phyloP scores from a whole-genome alignment of 129 eudicot species.

The Escallonia herrerae region DNA sequence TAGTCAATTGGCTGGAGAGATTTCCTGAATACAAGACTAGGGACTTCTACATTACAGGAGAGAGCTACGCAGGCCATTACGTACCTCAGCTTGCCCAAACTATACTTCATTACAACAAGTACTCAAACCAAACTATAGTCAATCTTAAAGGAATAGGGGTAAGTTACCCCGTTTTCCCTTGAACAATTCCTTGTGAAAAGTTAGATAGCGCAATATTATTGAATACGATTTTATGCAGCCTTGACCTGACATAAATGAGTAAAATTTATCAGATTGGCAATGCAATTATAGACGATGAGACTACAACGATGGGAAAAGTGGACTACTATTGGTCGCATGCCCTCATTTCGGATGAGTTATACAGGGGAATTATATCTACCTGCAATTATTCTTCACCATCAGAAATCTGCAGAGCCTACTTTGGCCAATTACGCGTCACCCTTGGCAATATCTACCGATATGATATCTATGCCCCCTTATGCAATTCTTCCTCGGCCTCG shows the following conservation, averaged over 20 bases:
- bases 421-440: background rate
- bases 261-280: constrained; percentile 8
- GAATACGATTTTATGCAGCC: too few species aligned
- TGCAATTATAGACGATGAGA: background rate
- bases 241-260: too few species aligned
- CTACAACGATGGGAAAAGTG: background rate
- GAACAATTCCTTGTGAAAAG: too few species aligned
- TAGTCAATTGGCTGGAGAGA: constrained; percentile 42
- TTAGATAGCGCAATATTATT: too few species aligned
- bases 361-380: background rate
- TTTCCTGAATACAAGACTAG: constrained; percentile 41
- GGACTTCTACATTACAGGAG: constrained; percentile 40
- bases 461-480: constrained; percentile 18
- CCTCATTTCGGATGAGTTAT: constrained; percentile 1
- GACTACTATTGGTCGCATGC: constrained; percentile 12
- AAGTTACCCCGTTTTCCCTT: constrained; percentile 4
- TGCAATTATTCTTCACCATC: constrained; percentile 15
- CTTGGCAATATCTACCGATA: constrained; percentile 3
- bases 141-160: constrained; percentile 41
- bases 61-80: constrained; percentile 44
- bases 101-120: constrained; percentile 31
- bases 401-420: background rate
- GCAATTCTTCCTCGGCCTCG: constrained; percentile 1
- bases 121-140: constrained; percentile 26
- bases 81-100: constrained; percentile 39